Percentiles rank a stretch among this genome's conserved stretches.
Conservation (phyloP, 805 yeast genomes). For the Kodamaea nitidulidarum region DNA sequence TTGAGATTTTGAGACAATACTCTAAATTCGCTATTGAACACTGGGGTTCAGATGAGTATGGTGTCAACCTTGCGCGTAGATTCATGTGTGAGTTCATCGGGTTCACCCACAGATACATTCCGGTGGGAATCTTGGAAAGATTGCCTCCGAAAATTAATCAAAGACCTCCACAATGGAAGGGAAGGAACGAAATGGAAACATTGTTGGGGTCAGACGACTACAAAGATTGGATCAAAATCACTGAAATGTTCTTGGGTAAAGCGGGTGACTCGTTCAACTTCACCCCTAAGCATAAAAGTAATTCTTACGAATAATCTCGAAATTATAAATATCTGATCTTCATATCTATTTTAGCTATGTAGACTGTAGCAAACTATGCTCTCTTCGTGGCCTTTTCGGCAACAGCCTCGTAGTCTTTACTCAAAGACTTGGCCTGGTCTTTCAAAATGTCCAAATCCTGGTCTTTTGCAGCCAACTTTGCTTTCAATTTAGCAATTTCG, state of each 20-base stretch:
- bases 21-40: slow-evolving; percentile 84
- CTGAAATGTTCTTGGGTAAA: slow-evolving; percentile 93
- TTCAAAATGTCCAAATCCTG: slow-evolving; percentile 63
- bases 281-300: slow-evolving; percentile 93
- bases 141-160: slow-evolving; percentile 87
- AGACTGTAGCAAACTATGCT: neutral
- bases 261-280: slow-evolving; percentile 71
- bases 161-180: slow-evolving; percentile 90
- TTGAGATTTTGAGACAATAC: slow-evolving; percentile 66
- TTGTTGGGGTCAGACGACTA: slow-evolving; percentile 80
- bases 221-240: slow-evolving; percentile 91
- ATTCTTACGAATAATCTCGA: slow-evolving; percentile 48
- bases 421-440: slow-evolving; percentile 65
- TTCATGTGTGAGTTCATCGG: slow-evolving; percentile 92
- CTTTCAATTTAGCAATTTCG: slow-evolving; percentile 46
- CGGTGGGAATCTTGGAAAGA: slow-evolving; percentile 86
- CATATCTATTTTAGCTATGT: too few relatives aligned
- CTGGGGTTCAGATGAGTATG: slow-evolving; percentile 98
- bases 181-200: slow-evolving; percentile 90
- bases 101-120: slow-evolving; percentile 90
- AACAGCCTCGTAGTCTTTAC: slow-evolving; percentile 49
- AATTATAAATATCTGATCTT: neutral
- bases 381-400: slow-evolving; percentile 4
- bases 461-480: slow-evolving; percentile 50
- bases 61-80: slow-evolving; percentile 81